Conservation (phyloP, 495 filamentous ascomycete genomes). For the Aspergillus mulundensis region DNA sequence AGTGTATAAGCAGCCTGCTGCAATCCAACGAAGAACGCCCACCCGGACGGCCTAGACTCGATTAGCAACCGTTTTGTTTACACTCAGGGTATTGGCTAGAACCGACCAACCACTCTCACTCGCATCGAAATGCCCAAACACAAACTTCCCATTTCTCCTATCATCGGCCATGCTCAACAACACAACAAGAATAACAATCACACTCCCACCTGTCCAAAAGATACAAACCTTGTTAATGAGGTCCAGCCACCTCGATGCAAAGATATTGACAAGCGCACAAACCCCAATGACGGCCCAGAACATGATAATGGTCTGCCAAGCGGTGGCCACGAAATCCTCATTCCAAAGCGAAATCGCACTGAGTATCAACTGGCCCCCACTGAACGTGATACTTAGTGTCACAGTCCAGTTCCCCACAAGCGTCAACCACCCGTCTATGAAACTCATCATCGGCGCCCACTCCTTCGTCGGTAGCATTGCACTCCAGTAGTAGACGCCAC, state of each 20-base stretch:
- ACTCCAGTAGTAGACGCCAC: constrained; percentile 73
- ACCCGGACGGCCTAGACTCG: constrained; percentile 54
- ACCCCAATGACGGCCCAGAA: constrained; percentile 62
- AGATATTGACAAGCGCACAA: constrained; percentile 55
- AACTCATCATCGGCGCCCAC: constrained; percentile 63
- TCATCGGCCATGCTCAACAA: constrained; percentile 55
- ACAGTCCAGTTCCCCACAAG: constrained; percentile 66
- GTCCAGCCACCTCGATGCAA: constrained; percentile 53
- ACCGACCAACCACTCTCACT: constrained; percentile 50
- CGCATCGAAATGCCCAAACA: constrained; percentile 60
- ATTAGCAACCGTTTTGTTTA: too few species aligned
- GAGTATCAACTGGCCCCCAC: constrained; percentile 57
- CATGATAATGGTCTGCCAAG: constrained; percentile 60
- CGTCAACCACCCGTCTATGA: constrained; percentile 73
- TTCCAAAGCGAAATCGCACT: constrained; percentile 59
- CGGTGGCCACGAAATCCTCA: constrained; percentile 56
- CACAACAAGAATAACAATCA: constrained; percentile 57
- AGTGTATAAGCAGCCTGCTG: constrained; percentile 58
- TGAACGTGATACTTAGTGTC: constrained; percentile 46
- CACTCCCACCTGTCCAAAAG: constrained; percentile 59
- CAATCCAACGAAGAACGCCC: constrained; percentile 60
- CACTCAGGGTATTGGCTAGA: not conserved
- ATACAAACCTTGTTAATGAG: constrained; percentile 66
- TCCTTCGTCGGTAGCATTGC: constrained; percentile 53
- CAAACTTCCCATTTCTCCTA: constrained; percentile 50